These are phyloP conservation scores for Triangularia verruculosa DNA, from an alignment of 2,329 filamentous ascomycete genomes.

Conservation along the genomic window DNA sequence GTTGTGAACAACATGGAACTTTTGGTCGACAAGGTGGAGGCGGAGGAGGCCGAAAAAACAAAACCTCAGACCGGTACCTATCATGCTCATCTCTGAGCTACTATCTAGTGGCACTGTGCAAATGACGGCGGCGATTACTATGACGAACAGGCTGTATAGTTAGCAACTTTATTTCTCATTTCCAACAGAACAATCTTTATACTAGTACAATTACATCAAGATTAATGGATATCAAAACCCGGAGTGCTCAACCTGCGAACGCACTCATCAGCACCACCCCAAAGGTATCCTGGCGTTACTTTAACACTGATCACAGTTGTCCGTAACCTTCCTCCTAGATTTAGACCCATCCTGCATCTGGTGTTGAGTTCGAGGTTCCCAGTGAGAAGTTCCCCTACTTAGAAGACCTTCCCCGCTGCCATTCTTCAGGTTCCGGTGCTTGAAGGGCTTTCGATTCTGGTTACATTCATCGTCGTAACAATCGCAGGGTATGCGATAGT, in stretches of 20 bases:
- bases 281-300: too few species aligned
- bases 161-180: too few species aligned
- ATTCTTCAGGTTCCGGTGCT: slow-evolving; percentile 1
- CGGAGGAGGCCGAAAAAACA: slow-evolving; percentile 13
- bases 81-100: slow-evolving; percentile 7
- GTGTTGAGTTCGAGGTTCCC: too few species aligned
- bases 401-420: not conserved
- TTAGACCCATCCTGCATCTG: too few species aligned
- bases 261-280: too few species aligned
- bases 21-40: slow-evolving; percentile 18
- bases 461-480: not conserved
- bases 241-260: too few species aligned
- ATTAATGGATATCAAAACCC: too few species aligned
- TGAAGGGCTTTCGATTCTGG: not conserved
- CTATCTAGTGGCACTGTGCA: not conserved
- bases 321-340: too few species aligned
- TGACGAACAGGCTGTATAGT: not conserved
- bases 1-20: slow-evolving; percentile 21
- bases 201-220: too few species aligned
- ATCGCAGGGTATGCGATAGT: slow-evolving; percentile 5
- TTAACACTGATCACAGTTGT: too few species aligned
- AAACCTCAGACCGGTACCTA: not conserved
- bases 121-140: not conserved
- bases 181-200: too few species aligned
- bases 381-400: not conserved